Evolutionary conservation across 2,329 filamentous ascomycete genomes (phyloP).

Genomic region (Westerdykella aurantiaca): DNA sequence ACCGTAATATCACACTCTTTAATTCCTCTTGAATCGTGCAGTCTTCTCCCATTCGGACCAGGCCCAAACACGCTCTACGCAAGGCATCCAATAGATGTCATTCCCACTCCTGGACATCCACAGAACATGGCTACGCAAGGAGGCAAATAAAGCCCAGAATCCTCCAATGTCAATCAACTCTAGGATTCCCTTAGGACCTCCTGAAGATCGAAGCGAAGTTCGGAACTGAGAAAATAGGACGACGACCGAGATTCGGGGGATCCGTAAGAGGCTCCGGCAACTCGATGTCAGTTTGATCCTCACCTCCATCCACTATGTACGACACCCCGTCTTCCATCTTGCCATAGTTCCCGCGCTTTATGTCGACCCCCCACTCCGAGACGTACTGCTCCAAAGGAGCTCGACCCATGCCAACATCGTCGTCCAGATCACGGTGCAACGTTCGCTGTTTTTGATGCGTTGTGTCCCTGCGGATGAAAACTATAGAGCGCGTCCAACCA

Average conservation of each 20-base stretch:
- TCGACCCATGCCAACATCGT: constrained; percentile 2
- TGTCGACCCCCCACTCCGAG: not conserved
- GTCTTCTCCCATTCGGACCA: too few species aligned
- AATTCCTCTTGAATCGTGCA: too few species aligned
- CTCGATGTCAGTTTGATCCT: not conserved
- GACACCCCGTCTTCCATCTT: not conserved
- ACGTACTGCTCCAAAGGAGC: not conserved
- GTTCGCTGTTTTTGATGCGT: not conserved
- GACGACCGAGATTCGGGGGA: not conserved
- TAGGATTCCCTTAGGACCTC: too few species aligned
- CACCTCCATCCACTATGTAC: constrained; percentile 3
- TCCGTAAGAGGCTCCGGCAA: not conserved
- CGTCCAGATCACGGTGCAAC: not conserved
- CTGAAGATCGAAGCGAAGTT: too few species aligned
- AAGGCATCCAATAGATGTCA: too few species aligned
- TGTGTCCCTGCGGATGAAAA: not conserved
- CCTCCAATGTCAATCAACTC: too few species aligned
- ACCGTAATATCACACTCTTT: too few species aligned
- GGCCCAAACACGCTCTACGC: too few species aligned
- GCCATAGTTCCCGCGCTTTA: not conserved
- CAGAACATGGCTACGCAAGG: too few species aligned
- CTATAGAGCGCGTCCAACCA: not conserved
- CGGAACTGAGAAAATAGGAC: too few species aligned
- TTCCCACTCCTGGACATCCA: too few species aligned
- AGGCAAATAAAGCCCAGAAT: too few species aligned